Evolutionary conservation across 345 rosid genomes (phyloP).

Genomic region (Sisymbrium irio): DNA sequence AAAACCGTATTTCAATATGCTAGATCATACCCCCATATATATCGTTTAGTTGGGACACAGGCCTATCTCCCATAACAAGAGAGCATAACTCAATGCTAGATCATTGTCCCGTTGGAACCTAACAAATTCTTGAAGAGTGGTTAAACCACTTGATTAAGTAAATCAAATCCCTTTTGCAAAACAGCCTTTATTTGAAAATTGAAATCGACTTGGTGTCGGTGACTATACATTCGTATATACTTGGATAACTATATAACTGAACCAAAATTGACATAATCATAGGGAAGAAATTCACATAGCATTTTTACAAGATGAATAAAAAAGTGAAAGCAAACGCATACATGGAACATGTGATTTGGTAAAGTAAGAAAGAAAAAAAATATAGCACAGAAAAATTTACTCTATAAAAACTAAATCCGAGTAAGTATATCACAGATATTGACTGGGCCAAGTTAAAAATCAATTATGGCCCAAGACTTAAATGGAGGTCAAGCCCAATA

Average conservation of each 20-base stretch:
- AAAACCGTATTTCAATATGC: background rate
- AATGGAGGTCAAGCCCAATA: conserved; percentile 72
- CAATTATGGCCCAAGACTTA: conserved; percentile 65
- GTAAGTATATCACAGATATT: conserved; percentile 5
- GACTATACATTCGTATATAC: background rate
- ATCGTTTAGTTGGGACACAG: background rate
- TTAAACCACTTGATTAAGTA: background rate
- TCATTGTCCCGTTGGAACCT: background rate
- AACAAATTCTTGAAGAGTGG: background rate
- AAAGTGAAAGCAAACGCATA: conserved; percentile 17
- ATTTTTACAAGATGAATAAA: conserved; percentile 18
- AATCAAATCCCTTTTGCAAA: background rate
- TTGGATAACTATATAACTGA: background rate
- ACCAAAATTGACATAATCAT: background rate
- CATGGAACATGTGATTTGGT: background rate
- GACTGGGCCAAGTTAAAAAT: background rate
- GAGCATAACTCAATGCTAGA: background rate
- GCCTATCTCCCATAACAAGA: background rate
- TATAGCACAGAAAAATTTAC: background rate
- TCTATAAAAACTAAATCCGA: background rate
- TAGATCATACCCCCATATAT: too few relatives aligned
- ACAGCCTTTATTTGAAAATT: background rate
- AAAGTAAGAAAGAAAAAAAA: background rate
- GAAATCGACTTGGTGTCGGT: background rate
- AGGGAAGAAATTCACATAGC: conserved; percentile 13